phyloP scores from a whole-genome alignment of 1,284 basidiomycete genomes.

The Moniliophthora roreri region DNA sequence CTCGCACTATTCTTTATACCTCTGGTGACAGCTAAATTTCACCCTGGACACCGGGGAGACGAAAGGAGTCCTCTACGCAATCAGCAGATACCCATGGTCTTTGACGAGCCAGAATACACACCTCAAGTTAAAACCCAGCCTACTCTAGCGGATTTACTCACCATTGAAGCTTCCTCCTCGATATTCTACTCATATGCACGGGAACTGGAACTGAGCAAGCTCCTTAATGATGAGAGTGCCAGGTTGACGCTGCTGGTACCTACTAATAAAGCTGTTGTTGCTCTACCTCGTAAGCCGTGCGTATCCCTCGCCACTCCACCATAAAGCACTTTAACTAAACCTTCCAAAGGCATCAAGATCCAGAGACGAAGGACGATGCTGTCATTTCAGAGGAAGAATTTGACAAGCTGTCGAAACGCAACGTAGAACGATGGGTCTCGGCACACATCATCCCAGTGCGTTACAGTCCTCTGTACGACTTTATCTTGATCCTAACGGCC shows the following conservation, averaged over 20 bases:
- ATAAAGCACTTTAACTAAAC: not conserved
- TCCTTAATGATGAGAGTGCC: constrained; percentile 39
- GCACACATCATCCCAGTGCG: constrained; percentile 71
- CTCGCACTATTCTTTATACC: constrained; percentile 4
- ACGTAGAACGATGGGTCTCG: constrained; percentile 71
- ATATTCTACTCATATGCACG: constrained; percentile 82
- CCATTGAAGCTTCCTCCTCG: constrained; percentile 66
- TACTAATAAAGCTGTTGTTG: constrained; percentile 81
- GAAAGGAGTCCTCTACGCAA: not conserved
- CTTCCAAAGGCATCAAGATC: constrained; percentile 53
- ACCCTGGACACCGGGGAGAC: not conserved
- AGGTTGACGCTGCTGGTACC: constrained; percentile 68
- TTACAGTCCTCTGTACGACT: constrained; percentile 20
- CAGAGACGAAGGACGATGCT: constrained; percentile 40
- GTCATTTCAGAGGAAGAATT: constrained; percentile 64
- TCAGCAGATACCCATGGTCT: constrained; percentile 27
- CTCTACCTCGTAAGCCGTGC: constrained; percentile 71
- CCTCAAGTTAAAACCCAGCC: constrained; percentile 49
- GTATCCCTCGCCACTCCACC: constrained; percentile 24
- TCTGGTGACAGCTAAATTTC: constrained; percentile 1
- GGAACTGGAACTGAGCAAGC: constrained; percentile 58
- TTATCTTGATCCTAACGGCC: not conserved
- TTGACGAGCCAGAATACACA: constrained; percentile 22
- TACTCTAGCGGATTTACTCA: constrained; percentile 68
- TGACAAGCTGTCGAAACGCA: constrained; percentile 54